Conservation (phyloP, 2,329 filamentous ascomycete genomes). For the Aureobasidium sp. region DNA sequence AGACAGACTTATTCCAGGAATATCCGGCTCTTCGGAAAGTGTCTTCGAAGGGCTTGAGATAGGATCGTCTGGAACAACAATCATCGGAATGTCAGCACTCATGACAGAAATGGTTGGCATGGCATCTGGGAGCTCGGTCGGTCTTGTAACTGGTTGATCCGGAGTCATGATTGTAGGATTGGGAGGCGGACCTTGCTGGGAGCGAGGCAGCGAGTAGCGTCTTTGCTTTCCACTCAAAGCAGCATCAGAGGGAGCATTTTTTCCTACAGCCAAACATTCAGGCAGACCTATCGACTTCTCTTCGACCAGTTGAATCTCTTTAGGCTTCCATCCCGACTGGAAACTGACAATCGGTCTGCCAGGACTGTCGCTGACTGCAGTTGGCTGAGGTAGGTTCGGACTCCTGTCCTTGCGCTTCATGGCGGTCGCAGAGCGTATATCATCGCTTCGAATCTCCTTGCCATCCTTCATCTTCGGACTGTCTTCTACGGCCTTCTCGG, state of each 20-base stretch:
- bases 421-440: constrained; percentile 84
- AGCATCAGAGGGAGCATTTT: not conserved
- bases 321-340: constrained; percentile 72
- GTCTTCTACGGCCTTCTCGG: constrained; percentile 35
- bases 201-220: constrained; percentile 5
- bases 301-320: constrained; percentile 64
- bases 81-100: constrained; percentile 32
- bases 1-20: constrained; percentile 27
- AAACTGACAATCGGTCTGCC: constrained; percentile 97
- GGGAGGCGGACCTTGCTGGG: constrained; percentile 18
- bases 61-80: constrained; percentile 44
- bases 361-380: constrained; percentile 81
- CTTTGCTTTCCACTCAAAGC: constrained; percentile 8
- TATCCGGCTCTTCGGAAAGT: constrained; percentile 29
- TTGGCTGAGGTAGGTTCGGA: constrained; percentile 77
- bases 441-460: constrained; percentile 75
- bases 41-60: constrained; percentile 22
- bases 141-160: constrained; percentile 26
- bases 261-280: not conserved
- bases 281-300: constrained; percentile 20
- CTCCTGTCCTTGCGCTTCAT: constrained; percentile 84
- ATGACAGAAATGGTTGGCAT: constrained; percentile 2
- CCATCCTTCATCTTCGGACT: constrained; percentile 62
- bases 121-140: constrained; percentile 17
- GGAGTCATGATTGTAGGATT: constrained; percentile 48